Evolutionary conservation across 2,329 filamentous ascomycete genomes (phyloP).

Genomic region (Rutstroemia sp.): DNA sequence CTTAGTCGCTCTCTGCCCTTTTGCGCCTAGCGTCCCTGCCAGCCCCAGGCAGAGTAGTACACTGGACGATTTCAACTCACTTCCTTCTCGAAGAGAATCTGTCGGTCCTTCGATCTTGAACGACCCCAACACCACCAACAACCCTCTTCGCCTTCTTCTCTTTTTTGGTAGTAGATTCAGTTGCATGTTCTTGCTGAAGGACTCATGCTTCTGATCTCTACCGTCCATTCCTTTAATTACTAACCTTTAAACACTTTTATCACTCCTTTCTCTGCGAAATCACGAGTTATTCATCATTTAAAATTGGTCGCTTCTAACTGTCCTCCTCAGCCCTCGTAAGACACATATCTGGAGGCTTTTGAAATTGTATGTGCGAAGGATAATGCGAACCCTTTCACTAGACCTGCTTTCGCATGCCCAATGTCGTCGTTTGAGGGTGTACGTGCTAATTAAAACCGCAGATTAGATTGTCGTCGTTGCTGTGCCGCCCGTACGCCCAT

Average conservation of each 20-base stretch:
- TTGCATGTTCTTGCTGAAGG: constrained; percentile 6
- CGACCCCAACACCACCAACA: neutral
- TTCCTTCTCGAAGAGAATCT: neutral
- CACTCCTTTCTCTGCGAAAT: neutral
- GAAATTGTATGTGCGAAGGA: neutral
- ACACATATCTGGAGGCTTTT: neutral
- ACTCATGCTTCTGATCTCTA: constrained; percentile 10
- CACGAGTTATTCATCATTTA: constrained; percentile 1
- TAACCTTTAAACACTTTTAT: neutral
- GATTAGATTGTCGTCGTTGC: constrained; percentile 7
- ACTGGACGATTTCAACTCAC: neutral
- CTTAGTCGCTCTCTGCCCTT: too few species aligned
- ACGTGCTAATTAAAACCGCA: constrained; percentile 5
- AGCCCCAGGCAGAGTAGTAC: neutral
- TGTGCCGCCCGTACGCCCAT: constrained; percentile 1
- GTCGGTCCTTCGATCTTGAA: neutral
- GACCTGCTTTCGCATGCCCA: neutral
- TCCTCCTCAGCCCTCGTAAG: neutral
- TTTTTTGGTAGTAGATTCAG: constrained; percentile 10
- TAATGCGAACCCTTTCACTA: too few species aligned
- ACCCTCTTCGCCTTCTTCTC: neutral
- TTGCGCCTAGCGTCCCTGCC: too few species aligned
- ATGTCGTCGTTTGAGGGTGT: neutral
- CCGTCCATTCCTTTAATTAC: constrained; percentile 11
- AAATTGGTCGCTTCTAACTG: neutral